Base-by-base conservation (phyloP, 2,329 filamentous ascomycete genomes). In the Fusarium sp. region DNA sequence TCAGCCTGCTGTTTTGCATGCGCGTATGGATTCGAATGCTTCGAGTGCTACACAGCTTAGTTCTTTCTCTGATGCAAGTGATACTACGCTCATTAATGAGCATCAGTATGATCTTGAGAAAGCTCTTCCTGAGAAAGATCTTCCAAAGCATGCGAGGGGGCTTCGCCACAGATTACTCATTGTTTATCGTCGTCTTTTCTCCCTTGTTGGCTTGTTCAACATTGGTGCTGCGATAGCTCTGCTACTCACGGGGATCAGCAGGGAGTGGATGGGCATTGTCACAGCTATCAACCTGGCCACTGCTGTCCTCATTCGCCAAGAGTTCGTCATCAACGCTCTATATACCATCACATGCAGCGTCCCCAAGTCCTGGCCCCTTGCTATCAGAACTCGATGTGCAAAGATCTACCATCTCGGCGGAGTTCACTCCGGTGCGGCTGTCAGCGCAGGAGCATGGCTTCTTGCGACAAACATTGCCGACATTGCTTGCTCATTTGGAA, bases 161-260 rank as follows among this genome's bases (percentile, higher is more conserved):
- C 52, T 85, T 14, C 79, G 82, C 2, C 80, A 83, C 67, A 81
- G 82, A 27, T 73, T 87, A 23, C 81, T 88, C 67, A 86, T 86
- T 56, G 81, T 87, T 17, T 90, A 90, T 70, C 84, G 88, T 6
- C 83, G 85, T 2, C 82, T 90, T 2, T 89, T 90, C 75, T 84
- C 85, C 14, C 46, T 88, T 4, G 81, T 88, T 20, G 83, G 86
- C 56, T 69, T 88, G n/a, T 78, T 81, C 72, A 90, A 90, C 72
- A 76, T 85, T 20, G 81, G 81, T 13, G 87, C 86, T 20, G 81
- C 86, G 33, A 76, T 83, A 41, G 77, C 80, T 53, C 78, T 87
- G 42, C 71, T 85, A 26, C 70, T 83, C 46, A 73, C 80, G 40
- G 73, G 76, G 11, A 67, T 80, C 23, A 76, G 76, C 45, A 67